phyloP scores from a whole-genome alignment of 805 yeast genomes.

The Yarrowia alimentaria region DNA sequence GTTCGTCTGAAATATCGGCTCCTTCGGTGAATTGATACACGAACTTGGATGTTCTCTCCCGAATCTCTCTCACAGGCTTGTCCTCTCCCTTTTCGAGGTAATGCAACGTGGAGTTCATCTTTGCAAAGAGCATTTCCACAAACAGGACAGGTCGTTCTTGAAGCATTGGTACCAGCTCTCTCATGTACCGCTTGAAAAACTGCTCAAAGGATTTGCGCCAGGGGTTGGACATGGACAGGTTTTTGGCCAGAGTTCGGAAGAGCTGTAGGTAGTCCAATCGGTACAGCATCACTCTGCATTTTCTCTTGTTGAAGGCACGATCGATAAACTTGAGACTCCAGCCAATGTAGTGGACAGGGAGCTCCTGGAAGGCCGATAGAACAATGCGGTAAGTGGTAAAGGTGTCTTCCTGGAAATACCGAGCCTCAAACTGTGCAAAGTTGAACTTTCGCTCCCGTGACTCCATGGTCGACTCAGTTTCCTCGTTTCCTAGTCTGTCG shows the following conservation, averaged over 20 bases:
- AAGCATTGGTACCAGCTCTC: constrained; percentile 50
- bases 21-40: constrained; percentile 32
- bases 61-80: constrained; percentile 37
- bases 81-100: constrained; percentile 64
- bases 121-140: constrained; percentile 66
- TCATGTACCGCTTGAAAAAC: constrained; percentile 64
- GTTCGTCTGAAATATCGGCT: constrained; percentile 43
- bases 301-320: constrained; percentile 42
- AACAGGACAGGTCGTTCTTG: constrained; percentile 53
- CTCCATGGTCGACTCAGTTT: constrained; percentile 38
- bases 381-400: constrained; percentile 44
- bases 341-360: constrained; percentile 4
- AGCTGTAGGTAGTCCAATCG: constrained; percentile 71
- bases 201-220: constrained; percentile 61
- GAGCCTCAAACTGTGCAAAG: constrained; percentile 44
- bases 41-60: constrained; percentile 34
- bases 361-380: background rate
- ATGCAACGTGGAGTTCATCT: constrained; percentile 47
- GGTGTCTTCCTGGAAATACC: constrained; percentile 56
- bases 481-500: constrained; percentile 32
- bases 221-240: constrained; percentile 46
- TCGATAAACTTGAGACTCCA: constrained; percentile 22
- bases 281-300: constrained; percentile 53
- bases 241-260: constrained; percentile 52
- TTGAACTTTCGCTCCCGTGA: constrained; percentile 50